Percentiles rank a stretch among this genome's conserved stretches.
phyloP scores from a whole-genome alignment of 129 eudicot genomes.

The Ambrosia trifida region DNA sequence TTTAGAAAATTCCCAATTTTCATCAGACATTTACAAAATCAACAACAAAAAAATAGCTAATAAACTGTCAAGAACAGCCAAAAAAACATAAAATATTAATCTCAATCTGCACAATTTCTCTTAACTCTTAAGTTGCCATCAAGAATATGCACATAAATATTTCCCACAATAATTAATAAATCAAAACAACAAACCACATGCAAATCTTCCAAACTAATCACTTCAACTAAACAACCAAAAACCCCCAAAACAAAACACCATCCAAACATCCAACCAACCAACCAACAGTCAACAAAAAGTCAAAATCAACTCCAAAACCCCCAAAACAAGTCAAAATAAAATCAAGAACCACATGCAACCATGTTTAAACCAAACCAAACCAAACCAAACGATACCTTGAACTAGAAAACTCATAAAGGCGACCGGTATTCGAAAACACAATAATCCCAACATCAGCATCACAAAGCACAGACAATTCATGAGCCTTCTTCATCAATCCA shows the following conservation, averaged over 20 bases:
- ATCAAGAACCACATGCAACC: constrained; percentile 7
- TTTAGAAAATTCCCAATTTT: neutral
- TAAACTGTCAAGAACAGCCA: neutral
- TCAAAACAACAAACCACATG: constrained; percentile 26
- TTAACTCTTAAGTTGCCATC: neutral
- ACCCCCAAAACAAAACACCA: constrained; percentile 16
- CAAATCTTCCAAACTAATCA: neutral
- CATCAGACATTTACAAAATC: neutral
- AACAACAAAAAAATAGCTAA: neutral
- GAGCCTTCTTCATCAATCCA: constrained; percentile 81
- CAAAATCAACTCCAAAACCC: constrained; percentile 23
- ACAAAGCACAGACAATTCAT: constrained; percentile 74
- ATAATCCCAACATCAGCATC: constrained; percentile 83
- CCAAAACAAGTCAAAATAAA: constrained; percentile 18
- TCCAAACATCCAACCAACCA: neutral
- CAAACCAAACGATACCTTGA: neutral
- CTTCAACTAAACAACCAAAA: constrained; percentile 17
- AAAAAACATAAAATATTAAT: neutral
- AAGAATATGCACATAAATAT: constrained; percentile 11
- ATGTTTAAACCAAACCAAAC: too few relatives aligned
- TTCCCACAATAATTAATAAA: neutral
- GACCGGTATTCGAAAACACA: constrained; percentile 73
- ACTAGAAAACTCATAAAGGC: constrained; percentile 66
- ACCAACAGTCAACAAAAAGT: constrained; percentile 25
- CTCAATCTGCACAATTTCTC: neutral